Conservation (phyloP, 2,329 filamentous ascomycete genomes). For the Sporothrix euskadiensis region DNA sequence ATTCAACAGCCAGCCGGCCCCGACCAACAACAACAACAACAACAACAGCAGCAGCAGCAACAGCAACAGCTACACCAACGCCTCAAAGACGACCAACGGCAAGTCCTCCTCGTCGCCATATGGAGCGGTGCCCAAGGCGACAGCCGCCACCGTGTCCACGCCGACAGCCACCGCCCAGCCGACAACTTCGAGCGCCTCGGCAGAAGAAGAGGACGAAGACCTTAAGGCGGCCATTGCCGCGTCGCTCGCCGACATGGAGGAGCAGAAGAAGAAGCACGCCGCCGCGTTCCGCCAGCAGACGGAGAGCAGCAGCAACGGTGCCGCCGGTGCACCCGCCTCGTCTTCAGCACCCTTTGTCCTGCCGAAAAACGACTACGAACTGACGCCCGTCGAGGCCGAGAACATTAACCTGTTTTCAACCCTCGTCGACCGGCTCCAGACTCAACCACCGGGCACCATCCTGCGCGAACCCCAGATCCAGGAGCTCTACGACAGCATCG, state of each 20-base stretch:
- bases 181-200: background rate
- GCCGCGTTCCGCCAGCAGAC: slow-evolving; percentile 80
- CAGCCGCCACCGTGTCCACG: slow-evolving; percentile 26
- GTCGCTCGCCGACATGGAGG: slow-evolving; percentile 94
- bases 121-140: background rate
- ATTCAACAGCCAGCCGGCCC: slow-evolving; percentile 40
- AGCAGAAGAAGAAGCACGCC: slow-evolving; percentile 90
- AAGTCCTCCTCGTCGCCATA: slow-evolving; percentile 35
- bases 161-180: background rate
- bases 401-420: slow-evolving; percentile 97
- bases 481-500: slow-evolving; percentile 96
- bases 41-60: slow-evolving; percentile 34
- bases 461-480: slow-evolving; percentile 97
- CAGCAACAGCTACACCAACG: slow-evolving; percentile 29
- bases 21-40: slow-evolving; percentile 29
- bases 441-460: slow-evolving; percentile 92
- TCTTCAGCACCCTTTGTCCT: slow-evolving; percentile 57
- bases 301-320: slow-evolving; percentile 50
- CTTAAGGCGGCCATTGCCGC: slow-evolving; percentile 93
- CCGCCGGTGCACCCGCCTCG: background rate
- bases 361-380: slow-evolving; percentile 90
- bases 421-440: slow-evolving; percentile 88
- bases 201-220: slow-evolving; percentile 78
- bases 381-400: slow-evolving; percentile 90
- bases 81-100: slow-evolving; percentile 30